These are phyloP conservation scores for Rutstroemia sydowiana DNA, from an alignment of 2,329 filamentous ascomycete genomes.

Conservation along the genomic window DNA sequence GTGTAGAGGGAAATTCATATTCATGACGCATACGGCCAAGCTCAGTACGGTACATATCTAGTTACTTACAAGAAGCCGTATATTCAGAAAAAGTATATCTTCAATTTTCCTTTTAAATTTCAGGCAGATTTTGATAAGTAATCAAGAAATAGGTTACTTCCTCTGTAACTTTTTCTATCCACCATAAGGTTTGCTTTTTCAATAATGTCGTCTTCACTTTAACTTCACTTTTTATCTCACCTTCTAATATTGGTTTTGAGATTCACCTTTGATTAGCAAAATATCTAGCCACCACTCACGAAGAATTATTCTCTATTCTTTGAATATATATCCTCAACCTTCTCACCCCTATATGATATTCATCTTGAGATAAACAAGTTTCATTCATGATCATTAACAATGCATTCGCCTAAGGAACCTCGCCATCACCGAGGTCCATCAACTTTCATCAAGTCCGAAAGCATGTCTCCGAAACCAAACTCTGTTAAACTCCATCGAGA, in stretches of 20 bases:
- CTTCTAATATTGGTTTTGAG: neutral
- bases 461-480: neutral
- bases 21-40: too few relatives aligned
- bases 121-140: too few relatives aligned
- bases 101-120: too few relatives aligned
- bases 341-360: neutral
- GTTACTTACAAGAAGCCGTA: too few relatives aligned
- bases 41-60: too few relatives aligned
- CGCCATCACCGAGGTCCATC: neutral
- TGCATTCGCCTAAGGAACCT: neutral
- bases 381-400: neutral
- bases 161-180: neutral
- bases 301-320: neutral
- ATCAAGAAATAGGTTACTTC: neutral
- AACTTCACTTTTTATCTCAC: neutral
- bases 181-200: neutral
- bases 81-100: too few relatives aligned
- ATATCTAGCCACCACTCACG: neutral
- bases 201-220: neutral
- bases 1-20: too few relatives aligned
- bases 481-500: conserved; percentile 15
- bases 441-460: conserved; percentile 2
- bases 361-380: neutral
- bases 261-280: neutral
- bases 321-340: neutral